Base-by-base conservation (phyloP, 768 basidiomycete species). In the Dioszegia crocea region DNA sequence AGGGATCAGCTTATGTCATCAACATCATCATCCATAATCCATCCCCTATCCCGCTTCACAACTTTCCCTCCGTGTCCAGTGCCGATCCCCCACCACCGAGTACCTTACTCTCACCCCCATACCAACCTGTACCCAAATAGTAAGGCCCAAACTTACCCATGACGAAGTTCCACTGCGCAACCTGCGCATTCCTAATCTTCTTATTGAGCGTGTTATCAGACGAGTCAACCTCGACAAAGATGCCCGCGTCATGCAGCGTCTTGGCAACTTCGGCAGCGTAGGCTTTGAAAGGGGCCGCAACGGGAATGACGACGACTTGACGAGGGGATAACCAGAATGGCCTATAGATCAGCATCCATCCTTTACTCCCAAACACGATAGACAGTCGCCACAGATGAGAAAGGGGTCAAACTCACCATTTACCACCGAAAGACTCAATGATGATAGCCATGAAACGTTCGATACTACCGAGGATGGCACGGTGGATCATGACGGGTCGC, bases 261-360 rank as follows among this genome's bases (percentile, higher is more conserved):
- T 86, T 80, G 29, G 83, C 82, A 38, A 98, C 84, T 72, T 93
- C 84, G 26, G 86, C 80, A 2, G 94, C 96, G 71, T 98, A 99
- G 29, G 88, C 88, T 81, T 86, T 89, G 77, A 86, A 96, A 44
- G 90, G 86, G 16, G 82, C 84, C 9, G 92, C 90, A 17, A 98
- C 91, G 1, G 96, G 96, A 48, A 99, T 88, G 58, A 98, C 88
- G 19, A 96, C 79, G 27, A 94, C 86, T 79, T 98, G 96, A 33
- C 96, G 84, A n/a, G 96, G 96, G 0, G 89, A 92, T 49, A 98
- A 70, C 96, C 96, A 99, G 83, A 98, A 96, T 2, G 96, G 96
- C 91, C 90, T 91, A 60, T 56, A 36, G 39, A 62, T 47, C 16
- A 49, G 44, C 24, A 43, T 19, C n/a, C 8, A 4, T 46, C 45